Evolutionary conservation across 495 filamentous ascomycete species (phyloP), one percentile per base, ranked within the genome.

Genomic region (Aspergillus egyptiacus): DNA sequence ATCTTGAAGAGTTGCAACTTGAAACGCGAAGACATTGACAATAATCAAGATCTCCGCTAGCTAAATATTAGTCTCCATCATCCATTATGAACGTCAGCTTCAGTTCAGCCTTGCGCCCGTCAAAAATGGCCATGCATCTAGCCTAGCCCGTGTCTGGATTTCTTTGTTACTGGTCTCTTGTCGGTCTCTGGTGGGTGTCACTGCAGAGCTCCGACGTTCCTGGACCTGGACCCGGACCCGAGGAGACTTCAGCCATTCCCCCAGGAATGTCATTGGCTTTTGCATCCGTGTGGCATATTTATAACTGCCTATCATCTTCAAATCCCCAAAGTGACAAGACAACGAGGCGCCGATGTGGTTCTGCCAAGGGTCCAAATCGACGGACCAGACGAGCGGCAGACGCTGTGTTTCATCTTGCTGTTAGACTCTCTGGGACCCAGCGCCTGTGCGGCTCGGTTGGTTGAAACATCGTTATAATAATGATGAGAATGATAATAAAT

Each of bases 371-470:
- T 42, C 13, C 34, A 39, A 44, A 38, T 33, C 39, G 44, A 46
- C 34, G 41, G 41, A 33, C 25, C 40, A 22, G 15, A 39, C 41
- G 39, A 46, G 34, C 50, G 32, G 32, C 22, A 30, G 40, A 22
- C 45, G 22, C 38, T n/a, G n/a, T 27, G 38, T 45, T 55, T 53
- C 51, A 48, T 33, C 51, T 31, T 2, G 37, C 37, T n/a, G n/a
- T n/a, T n/a, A n/a, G n/a, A n/a, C n/a, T n/a, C n/a, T n/a, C n/a
- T n/a, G n/a, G n/a, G n/a, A n/a, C n/a, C n/a, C n/a, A n/a, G n/a
- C n/a, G n/a, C n/a, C n/a, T n/a, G n/a, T n/a, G n/a, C n/a, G n/a
- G n/a, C n/a, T n/a, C n/a, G n/a, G n/a, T n/a, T n/a, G n/a, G n/a
- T n/a, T n/a, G n/a, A n/a, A n/a, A n/a, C n/a, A n/a, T n/a, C n/a